These are phyloP conservation scores for Hemisphaericaspora xylofermentans DNA, from an alignment of 1,139 yeast species.

Conservation along the genomic window DNA sequence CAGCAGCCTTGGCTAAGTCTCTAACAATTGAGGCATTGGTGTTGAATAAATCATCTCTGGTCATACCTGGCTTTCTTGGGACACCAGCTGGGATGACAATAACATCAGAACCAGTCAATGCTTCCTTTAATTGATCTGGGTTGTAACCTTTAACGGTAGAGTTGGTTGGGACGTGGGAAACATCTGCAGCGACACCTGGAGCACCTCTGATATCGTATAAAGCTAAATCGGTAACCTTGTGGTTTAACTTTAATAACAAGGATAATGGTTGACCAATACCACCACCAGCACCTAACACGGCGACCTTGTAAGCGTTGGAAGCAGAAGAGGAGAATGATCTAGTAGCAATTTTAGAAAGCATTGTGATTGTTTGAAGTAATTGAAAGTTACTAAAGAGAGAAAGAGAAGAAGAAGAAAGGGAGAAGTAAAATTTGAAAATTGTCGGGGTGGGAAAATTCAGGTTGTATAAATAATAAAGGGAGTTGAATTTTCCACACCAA, in stretches of 20 bases:
- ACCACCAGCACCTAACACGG: slow-evolving; percentile 80
- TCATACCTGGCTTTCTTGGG: slow-evolving; percentile 98
- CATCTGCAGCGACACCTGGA: slow-evolving; percentile 92
- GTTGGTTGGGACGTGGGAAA: slow-evolving; percentile 85
- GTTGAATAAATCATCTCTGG: slow-evolving; percentile 91
- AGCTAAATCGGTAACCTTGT: slow-evolving; percentile 60
- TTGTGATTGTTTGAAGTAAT: slow-evolving; percentile 12
- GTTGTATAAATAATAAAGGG: neutral
- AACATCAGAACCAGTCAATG: slow-evolving; percentile 70
- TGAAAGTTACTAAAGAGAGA: neutral
- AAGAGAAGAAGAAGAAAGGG: slow-evolving; percentile 5
- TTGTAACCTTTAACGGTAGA: slow-evolving; percentile 68
- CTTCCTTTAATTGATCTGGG: slow-evolving; percentile 60
- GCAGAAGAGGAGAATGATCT: slow-evolving; percentile 68
- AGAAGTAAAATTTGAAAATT: neutral
- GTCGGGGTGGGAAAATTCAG: neutral
- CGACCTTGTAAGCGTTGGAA: slow-evolving; percentile 65
- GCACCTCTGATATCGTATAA: slow-evolving; percentile 88
- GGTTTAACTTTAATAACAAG: slow-evolving; percentile 70
- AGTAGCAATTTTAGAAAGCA: slow-evolving; percentile 53
- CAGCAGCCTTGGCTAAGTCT: slow-evolving; percentile 79
- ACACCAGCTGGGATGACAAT: slow-evolving; percentile 95
- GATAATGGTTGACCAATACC: slow-evolving; percentile 96
- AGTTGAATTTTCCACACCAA: too few species aligned
- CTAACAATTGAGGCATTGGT: slow-evolving; percentile 90